Conservation (phyloP, 164 flowering plant species). For the Malania oleifera region DNA sequence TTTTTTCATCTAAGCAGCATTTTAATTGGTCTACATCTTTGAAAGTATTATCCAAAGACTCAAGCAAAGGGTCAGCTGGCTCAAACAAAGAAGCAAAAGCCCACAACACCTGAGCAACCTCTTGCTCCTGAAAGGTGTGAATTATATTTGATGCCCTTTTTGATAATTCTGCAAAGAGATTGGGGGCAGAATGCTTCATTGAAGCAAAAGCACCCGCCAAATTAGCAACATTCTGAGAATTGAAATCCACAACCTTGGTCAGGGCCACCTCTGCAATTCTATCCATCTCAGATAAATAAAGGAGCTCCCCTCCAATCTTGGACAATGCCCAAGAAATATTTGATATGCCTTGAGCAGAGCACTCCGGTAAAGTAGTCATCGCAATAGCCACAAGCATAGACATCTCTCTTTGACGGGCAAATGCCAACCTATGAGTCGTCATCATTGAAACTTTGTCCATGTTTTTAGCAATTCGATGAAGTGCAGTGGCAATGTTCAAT, state of each 20-base stretch:
- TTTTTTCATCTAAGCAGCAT: slow-evolving; percentile 23
- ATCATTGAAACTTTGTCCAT: slow-evolving; percentile 91
- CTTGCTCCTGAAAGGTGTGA: slow-evolving; percentile 70
- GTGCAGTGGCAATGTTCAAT: slow-evolving; percentile 83
- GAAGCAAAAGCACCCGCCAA: slow-evolving; percentile 94
- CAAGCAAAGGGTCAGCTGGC: slow-evolving; percentile 66
- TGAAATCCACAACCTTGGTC: slow-evolving; percentile 67
- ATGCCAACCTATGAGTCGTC: slow-evolving; percentile 59
- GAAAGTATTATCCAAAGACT: slow-evolving; percentile 57
- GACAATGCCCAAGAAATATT: slow-evolving; percentile 95
- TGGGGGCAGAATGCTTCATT: slow-evolving; percentile 91
- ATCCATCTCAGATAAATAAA: slow-evolving; percentile 94
- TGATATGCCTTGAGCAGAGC: slow-evolving; percentile 90
- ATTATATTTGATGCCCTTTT: slow-evolving; percentile 65
- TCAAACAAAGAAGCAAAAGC: slow-evolving; percentile 87
- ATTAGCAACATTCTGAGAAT: slow-evolving; percentile 97
- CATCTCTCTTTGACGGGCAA: slow-evolving; percentile 90
- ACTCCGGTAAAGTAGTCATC: slow-evolving; percentile 77
- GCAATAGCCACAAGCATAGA: slow-evolving; percentile 88
- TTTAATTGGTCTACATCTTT: slow-evolving; percentile 35
- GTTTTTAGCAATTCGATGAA: slow-evolving; percentile 90
- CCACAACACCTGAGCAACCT: slow-evolving; percentile 90
- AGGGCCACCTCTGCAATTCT: slow-evolving; percentile 89
- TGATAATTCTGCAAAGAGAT: slow-evolving; percentile 62
- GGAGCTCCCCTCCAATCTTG: slow-evolving; percentile 92